Percentiles rank a stretch among this genome's conserved stretches.
phyloP scores from a whole-genome alignment of 495 filamentous ascomycete species.

The Pseudoneurospora amorphoporcata region DNA sequence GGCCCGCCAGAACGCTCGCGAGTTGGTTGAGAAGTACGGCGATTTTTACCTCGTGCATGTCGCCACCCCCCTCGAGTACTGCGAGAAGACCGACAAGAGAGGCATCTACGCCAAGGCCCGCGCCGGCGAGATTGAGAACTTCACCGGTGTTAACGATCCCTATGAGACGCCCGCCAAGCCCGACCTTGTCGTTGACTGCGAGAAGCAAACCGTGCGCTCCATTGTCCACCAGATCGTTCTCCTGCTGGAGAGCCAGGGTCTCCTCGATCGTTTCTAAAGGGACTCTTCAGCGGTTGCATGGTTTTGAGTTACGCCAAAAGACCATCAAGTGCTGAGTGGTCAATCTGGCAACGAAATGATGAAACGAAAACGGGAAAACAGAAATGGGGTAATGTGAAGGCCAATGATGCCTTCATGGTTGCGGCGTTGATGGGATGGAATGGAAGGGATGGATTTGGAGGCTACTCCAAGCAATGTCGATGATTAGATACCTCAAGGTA shows the following conservation, averaged over 20 bases:
- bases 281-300: neutral
- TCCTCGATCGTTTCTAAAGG: conserved; percentile 50
- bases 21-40: conserved; percentile 77
- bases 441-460: neutral
- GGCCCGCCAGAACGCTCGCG: conserved; percentile 62
- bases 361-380: neutral
- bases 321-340: neutral
- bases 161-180: conserved; percentile 81
- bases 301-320: neutral
- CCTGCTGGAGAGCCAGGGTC: conserved; percentile 80
- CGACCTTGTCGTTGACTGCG: conserved; percentile 72
- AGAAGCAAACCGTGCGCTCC: conserved; percentile 78
- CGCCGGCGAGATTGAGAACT: conserved; percentile 89
- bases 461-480: neutral
- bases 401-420: neutral
- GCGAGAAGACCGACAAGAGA: conserved; percentile 88
- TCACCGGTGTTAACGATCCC: conserved; percentile 96
- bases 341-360: neutral
- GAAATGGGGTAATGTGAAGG: neutral
- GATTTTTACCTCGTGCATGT: conserved; percentile 94
- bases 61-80: conserved; percentile 80
- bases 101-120: conserved; percentile 83
- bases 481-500: neutral
- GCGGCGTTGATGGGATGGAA: neutral
- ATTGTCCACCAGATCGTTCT: conserved; percentile 96